Base-by-base conservation (phyloP, 257 asterid species). In the Gynochthodes officinalis region DNA sequence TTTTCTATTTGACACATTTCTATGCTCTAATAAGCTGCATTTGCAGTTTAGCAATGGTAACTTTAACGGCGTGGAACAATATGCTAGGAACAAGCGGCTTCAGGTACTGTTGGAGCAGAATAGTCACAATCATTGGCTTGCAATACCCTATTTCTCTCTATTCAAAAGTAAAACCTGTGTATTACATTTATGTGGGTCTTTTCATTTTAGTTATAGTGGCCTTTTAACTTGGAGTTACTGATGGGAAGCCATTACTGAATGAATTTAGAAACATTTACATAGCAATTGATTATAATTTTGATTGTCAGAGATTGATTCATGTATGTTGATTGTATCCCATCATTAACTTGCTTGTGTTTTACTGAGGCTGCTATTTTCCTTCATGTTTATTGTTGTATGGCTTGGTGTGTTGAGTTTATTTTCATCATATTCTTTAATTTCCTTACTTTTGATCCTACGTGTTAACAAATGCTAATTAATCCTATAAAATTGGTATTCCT, bases 51-150 rank as follows among this genome's bases (percentile, higher is more conserved):
- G 89, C 61, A 61, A 77, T 39, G 52, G 76, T 74, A 76, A 82
- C 2, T 91, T 91, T 61, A 76, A 91, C 70, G 99, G 99, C 48
- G 89, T 85, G 65, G 89, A 77, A 79, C 99, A 94, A 70, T 94
- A 94, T 83, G 95, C 97, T 61, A 84, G 97, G 72, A 94, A 94
- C 88, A 94, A 94, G 81, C 82, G 99, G 49, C 85, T 94, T 79
- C 99, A 91, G 95, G 98, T 85, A 79, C 37, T 35, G 12, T 40
- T 55, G 49, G 54, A 52, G 42, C 55, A 49, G 57, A 28, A 43
- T 21, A 11, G 32, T 46, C 58, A 3, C 7, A 21, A 16, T 35
- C 13, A 28, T 48, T 53, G 39, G 27, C 49, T 35, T 58, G 52
- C 35, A 39, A 1, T 54, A 13, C 1, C 59, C 10, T 27, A 21